Evolutionary conservation across 805 yeast genomes (phyloP), one percentile per base, ranked within the genome.

Genomic region (Kodamaea restingae): DNA sequence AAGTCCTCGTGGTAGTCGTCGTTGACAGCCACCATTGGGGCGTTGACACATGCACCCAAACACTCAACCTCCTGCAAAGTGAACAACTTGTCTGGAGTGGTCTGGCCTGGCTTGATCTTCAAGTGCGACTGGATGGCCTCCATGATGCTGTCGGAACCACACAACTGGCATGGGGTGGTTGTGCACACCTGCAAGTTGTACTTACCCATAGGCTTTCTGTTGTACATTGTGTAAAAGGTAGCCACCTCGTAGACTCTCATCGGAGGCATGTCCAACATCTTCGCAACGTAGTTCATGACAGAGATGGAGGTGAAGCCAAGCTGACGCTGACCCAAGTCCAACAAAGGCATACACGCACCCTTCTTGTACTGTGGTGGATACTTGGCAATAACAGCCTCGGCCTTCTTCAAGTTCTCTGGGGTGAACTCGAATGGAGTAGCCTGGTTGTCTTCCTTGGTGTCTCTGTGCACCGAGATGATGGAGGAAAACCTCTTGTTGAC

Each of bases 221-320:
- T 84, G 70, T 81, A 86, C 95, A 86, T 87, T 51, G 95, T 86
- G 67, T 86, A 86, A 68, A 86, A 86, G 30, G 95, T 84, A 22
- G 95, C 95, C 47, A 86, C 95, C 61, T 86, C 95, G 62, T 86
- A 86, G 21, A 86, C 95, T 66, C 95, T 78, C 95, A 86, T 86
- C 43, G 95, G 95, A 21, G 95, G 95, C 81, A 87, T 83, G 54
- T 84, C 91, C 53, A 85, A 72, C 55, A 82, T 54, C 61, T 81
- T 78, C 39, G 95, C 95, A 36, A 86, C 95, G 58, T 87, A 83
- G 69, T 86, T 85, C 95, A 86, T 86, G 47, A 85, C 93, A 24
- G 87, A 73, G 51, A 86, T 83, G 29, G 95, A 84, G 31, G 93
- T 83, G 70, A 81, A 86, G 0, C 95, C 95, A 40, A 72, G 71